phyloP scores from a whole-genome alignment of 371 early-diverging fungal species.

The Mortierella sp. region DNA sequence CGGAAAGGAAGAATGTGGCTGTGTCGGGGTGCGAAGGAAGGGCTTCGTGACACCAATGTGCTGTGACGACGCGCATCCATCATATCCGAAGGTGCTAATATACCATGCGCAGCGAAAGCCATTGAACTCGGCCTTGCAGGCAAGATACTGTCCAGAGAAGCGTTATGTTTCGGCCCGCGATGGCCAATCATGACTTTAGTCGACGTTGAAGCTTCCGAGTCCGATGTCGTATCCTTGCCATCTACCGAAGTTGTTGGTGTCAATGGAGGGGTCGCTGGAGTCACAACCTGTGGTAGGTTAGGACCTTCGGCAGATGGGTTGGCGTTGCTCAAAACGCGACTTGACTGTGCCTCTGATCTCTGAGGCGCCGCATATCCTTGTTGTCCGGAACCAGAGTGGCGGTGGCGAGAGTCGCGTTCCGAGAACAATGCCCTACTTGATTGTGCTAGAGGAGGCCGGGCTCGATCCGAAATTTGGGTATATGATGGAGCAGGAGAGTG shows the following conservation, averaged over 20 bases:
- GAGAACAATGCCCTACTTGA: slow-evolving; percentile 10
- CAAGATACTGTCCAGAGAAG: slow-evolving; percentile 15
- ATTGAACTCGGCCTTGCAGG: slow-evolving; percentile 47
- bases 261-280: slow-evolving; percentile 44
- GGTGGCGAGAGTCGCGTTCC: slow-evolving; percentile 9
- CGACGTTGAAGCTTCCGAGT: slow-evolving; percentile 40
- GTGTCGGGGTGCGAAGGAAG: slow-evolving; percentile 49
- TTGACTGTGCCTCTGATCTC: neutral
- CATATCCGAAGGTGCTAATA: slow-evolving; percentile 45
- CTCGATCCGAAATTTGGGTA: slow-evolving; percentile 4
- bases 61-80: slow-evolving; percentile 54
- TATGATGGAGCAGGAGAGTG: slow-evolving; percentile 2
- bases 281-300: slow-evolving; percentile 19
- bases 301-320: slow-evolving; percentile 5
- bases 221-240: slow-evolving; percentile 47
- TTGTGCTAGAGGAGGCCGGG: slow-evolving; percentile 16
- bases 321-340: neutral
- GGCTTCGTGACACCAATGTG: slow-evolving; percentile 32
- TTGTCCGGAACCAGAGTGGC: neutral
- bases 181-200: slow-evolving; percentile 28
- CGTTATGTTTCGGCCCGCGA: slow-evolving; percentile 24
- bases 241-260: slow-evolving; percentile 48
- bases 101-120: slow-evolving; percentile 44
- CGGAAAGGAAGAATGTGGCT: slow-evolving; percentile 36
- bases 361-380: neutral